Evolutionary conservation across 148 eudicot species (phyloP).

Genomic region (Beta vulgaris): DNA sequence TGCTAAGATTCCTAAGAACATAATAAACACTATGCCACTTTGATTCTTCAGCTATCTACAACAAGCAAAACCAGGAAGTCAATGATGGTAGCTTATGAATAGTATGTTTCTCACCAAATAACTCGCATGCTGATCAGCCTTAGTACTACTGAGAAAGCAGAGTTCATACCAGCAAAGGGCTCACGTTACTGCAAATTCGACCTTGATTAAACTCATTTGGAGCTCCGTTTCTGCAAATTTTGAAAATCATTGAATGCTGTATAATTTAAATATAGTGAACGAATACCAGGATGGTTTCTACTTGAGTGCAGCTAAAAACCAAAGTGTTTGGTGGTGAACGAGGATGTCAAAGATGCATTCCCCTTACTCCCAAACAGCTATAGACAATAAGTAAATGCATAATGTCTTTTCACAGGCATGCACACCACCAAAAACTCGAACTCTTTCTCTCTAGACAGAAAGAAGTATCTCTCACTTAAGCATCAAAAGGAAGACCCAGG

Average conservation of each 20-base stretch:
- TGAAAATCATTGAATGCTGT: neutral
- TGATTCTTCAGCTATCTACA: neutral
- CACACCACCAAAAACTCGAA: no score
- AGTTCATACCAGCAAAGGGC: neutral
- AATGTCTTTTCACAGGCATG: no score
- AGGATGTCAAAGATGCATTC: no score
- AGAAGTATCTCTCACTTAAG: neutral
- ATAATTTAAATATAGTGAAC: neutral
- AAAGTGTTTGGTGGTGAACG: no score
- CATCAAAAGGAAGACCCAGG: neutral
- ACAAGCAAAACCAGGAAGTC: neutral
- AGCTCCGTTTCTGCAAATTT: slow-evolving; percentile 1
- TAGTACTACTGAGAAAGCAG: neutral
- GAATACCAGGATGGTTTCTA: neutral
- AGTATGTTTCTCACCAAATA: neutral
- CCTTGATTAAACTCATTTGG: neutral
- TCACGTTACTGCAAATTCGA: neutral
- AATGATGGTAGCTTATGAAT: neutral
- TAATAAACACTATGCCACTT: neutral
- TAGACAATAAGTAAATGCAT: no score
- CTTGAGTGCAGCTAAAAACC: neutral
- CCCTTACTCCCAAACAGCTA: no score
- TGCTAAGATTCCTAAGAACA: neutral
- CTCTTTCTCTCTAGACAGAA: neutral
- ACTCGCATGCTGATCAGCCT: neutral